A percentile compares a stretch with the other conserved stretches of the same genome.
These are phyloP conservation scores for Hydnum rufescens DNA, from an alignment of 768 basidiomycete species.

Conservation along the genomic window DNA sequence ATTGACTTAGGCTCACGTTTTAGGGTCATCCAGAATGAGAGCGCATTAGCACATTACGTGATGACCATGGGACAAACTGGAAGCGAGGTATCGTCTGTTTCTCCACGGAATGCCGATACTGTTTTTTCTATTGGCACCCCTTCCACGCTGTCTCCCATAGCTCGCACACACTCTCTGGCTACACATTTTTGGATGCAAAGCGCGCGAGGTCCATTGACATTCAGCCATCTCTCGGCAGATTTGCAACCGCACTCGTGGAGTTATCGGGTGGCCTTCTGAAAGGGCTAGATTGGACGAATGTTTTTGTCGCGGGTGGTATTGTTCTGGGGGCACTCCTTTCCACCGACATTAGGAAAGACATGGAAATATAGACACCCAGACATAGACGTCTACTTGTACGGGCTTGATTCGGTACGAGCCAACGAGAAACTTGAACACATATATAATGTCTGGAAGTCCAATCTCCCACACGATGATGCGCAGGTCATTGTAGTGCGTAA, in stretches of 20 bases:
- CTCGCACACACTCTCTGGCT: too few species aligned
- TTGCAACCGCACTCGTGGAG: neutral
- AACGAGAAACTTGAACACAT: slow-evolving; percentile 4
- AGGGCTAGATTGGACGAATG: neutral
- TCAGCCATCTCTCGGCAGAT: neutral
- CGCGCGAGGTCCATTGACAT: neutral
- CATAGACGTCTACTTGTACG: slow-evolving; percentile 3
- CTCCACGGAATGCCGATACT: too few species aligned
- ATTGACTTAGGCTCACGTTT: too few species aligned
- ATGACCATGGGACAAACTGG: too few species aligned
- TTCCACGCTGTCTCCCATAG: too few species aligned
- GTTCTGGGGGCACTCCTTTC: neutral
- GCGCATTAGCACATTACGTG: too few species aligned
- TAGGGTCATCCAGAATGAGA: too few species aligned
- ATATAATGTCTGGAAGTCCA: neutral
- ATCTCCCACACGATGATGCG: neutral
- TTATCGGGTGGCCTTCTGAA: neutral
- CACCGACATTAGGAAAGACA: neutral
- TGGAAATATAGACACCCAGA: neutral
- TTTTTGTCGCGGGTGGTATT: slow-evolving; percentile 1
- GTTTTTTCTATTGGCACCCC: too few species aligned
- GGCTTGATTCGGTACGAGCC: neutral
- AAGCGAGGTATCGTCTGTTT: too few species aligned
- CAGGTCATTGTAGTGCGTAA: neutral
- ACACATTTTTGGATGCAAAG: neutral